Conservation (phyloP, 306 rosid genomes). For the peach (Prunus persica) region DNA sequence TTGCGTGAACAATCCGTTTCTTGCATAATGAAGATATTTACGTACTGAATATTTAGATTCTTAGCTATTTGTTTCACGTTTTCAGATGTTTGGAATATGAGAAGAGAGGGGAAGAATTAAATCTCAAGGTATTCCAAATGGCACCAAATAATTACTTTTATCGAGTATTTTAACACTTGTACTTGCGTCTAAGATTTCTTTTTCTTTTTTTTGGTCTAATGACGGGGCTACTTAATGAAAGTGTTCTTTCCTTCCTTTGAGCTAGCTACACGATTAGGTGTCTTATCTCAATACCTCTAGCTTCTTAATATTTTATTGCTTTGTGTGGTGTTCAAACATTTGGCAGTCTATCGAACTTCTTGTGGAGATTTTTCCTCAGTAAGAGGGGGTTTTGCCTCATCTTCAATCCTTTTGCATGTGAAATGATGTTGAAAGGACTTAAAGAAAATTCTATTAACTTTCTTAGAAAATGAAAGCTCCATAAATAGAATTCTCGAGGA, state of each 20-base stretch:
- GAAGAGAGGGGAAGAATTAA: slow-evolving; percentile 48
- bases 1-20: not conserved
- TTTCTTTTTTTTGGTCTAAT: not conserved
- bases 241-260: no score
- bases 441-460: not conserved
- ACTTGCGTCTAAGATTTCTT: not conserved
- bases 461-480: not conserved
- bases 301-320: no score
- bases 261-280: not conserved
- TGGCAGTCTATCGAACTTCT: no score
- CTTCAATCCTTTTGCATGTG: not conserved
- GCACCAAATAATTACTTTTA: not conserved
- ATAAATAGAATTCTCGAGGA: not conserved
- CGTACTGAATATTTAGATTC: not conserved
- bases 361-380: no score
- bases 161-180: not conserved
- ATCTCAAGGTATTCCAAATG: slow-evolving; percentile 54
- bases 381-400: not conserved
- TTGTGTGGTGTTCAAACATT: no score
- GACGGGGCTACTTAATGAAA: no score
- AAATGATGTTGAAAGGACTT: not conserved
- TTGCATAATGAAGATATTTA: not conserved
- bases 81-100: slow-evolving; percentile 62
- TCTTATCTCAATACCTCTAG: not conserved
- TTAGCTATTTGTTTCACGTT: slow-evolving; percentile 1